Conservation (phyloP, 1,284 basidiomycete genomes). For the Irpex sp. region DNA sequence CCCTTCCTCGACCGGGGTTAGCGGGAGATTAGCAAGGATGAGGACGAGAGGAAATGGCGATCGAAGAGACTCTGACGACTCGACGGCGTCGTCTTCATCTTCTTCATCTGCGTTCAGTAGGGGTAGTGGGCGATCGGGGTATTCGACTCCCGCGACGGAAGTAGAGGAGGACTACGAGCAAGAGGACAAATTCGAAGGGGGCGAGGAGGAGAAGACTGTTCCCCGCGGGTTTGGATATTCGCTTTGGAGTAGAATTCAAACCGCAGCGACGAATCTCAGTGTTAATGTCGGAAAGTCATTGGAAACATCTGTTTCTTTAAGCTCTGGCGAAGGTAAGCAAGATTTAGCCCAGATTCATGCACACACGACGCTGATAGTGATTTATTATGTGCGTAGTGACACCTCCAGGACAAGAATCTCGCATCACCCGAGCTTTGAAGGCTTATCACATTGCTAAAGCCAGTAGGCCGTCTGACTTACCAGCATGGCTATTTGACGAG, state of each 20-base stretch:
- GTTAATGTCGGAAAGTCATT: conserved; percentile 57
- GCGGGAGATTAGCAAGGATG: background rate
- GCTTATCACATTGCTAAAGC: conserved; percentile 64
- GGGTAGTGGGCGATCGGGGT: background rate
- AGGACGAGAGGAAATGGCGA: conserved; percentile 6
- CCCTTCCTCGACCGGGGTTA: background rate
- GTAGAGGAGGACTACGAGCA: conserved; percentile 1
- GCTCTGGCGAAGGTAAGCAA: conserved; percentile 47
- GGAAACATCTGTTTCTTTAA: conserved; percentile 39
- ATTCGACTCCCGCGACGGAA: background rate
- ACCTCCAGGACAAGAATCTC: conserved; percentile 55
- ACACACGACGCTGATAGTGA: background rate
- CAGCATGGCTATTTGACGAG: conserved; percentile 63
- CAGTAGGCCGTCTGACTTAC: conserved; percentile 53
- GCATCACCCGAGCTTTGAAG: conserved; percentile 62
- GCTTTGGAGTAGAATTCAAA: conserved; percentile 54
- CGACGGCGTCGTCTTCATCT: conserved; percentile 5
- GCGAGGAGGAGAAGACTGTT: conserved; percentile 8
- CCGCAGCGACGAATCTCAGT: conserved; percentile 49
- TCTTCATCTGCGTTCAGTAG: background rate
- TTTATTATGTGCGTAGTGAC: conserved; percentile 34
- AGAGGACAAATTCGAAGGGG: conserved; percentile 4
- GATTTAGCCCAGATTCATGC: background rate
- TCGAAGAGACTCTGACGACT: conserved; percentile 4
- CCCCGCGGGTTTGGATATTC: conserved; percentile 37